Base-by-base conservation (phyloP, 2,329 filamentous ascomycete species). In the Calonectria hawksworthii region DNA sequence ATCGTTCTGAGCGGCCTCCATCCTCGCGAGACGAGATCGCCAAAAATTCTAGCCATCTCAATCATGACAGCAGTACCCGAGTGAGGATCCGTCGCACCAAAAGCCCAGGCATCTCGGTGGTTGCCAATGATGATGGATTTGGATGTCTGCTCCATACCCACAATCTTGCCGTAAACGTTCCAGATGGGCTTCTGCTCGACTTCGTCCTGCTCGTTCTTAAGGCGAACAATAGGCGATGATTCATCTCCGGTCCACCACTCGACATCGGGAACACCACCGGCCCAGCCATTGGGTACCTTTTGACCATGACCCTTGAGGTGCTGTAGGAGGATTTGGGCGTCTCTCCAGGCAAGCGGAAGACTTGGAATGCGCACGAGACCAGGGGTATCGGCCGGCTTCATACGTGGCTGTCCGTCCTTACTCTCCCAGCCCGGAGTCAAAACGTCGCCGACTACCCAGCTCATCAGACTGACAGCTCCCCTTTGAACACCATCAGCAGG, bases 1-100 rank as follows among this genome's bases (percentile, higher is more conserved):
- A 99, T 98, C 4, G 95, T 98, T n/a, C 97, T 93, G 21, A 98
- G 88, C 1, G 97, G 97, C 32, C 94, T 91, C 97, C 97, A 99
- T 68, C 96, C 96, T 72, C 92, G 91, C 21, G 89, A 85, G 28
- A 93, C 89, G 21, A 99, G 90, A 76, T 95, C 92, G 51, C 96
- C 95, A 80, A 99, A 95, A 64, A 98, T 92, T 56, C 94, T 93
- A 28, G 94, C 93, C 73, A 99, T 89, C 86, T 99, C 97, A 69
- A 99, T 90, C 90, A 99, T 94, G 51, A 99, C 90, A 7, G 96
- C 96, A 0, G 96, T 98, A 34, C 96, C 97, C 70, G 94, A 94
- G 77, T 96, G 95, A 1, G 97, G 94, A 81, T 97, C 95, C 0
- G 93, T 93, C 32, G 95, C 95, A 70, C 97, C 97, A 81, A 97